Conservation (phyloP, 1,284 basidiomycete species). For the Agroathelia rolfsii region DNA sequence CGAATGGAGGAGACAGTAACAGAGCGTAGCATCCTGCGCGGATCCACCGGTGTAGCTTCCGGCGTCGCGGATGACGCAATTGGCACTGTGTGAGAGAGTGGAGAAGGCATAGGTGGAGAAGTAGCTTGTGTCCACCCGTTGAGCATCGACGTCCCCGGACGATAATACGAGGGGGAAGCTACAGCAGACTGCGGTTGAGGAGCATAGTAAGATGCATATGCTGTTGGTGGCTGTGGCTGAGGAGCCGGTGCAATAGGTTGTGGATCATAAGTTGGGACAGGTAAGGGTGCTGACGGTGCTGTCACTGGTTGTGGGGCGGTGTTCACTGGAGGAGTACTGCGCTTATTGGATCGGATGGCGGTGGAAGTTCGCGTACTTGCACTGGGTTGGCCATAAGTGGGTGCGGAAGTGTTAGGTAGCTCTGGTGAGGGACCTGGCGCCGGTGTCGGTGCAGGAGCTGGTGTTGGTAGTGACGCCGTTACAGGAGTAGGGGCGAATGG, state of each 20-base stretch:
- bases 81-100: constrained; percentile 6
- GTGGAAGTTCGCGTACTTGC: background rate
- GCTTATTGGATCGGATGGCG: constrained; percentile 4
- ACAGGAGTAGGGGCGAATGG: background rate
- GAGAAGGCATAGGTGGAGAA: constrained; percentile 14
- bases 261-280: too few relatives aligned
- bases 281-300: too few relatives aligned
- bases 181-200: constrained; percentile 13
- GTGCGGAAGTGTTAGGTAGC: constrained; percentile 2
- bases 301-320: too few relatives aligned
- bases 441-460: constrained; percentile 8
- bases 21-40: constrained; percentile 33
- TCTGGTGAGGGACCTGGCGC: constrained; percentile 10
- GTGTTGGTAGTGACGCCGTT: constrained; percentile 11
- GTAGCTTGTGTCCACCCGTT: constrained; percentile 11
- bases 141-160: too few relatives aligned
- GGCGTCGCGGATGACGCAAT: constrained; percentile 13
- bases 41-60: constrained; percentile 12
- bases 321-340: constrained; percentile 6
- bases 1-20: constrained; percentile 43
- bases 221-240: background rate
- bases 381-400: background rate
- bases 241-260: constrained; percentile 1
- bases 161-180: too few relatives aligned
- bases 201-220: constrained; percentile 13